phyloP scores from a whole-genome alignment of 257 asterid genomes.

The Ajuga chamaepitys region DNA sequence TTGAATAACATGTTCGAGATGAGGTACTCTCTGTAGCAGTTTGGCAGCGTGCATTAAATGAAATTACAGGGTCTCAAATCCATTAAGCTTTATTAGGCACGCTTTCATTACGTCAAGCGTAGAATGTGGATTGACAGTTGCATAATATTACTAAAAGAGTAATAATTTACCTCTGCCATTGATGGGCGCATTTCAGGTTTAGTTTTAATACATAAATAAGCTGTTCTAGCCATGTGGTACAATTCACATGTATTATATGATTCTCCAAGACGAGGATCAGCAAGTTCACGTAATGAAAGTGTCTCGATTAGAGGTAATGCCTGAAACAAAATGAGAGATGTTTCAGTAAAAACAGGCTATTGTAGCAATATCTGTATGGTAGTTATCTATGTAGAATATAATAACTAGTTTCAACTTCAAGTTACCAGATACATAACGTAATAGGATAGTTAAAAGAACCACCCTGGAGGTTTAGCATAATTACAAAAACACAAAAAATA shows the following conservation, averaged over 20 bases:
- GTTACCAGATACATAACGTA: too few species aligned
- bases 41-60: background rate
- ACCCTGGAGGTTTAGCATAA: too few species aligned
- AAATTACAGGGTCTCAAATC: too few species aligned
- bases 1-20: background rate
- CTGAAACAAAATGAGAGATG: conserved; percentile 24
- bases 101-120: background rate
- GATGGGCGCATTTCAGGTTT: conserved; percentile 58
- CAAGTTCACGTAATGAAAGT: conserved; percentile 47
- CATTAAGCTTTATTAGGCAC: too few species aligned
- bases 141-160: background rate
- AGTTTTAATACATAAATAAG: conserved; percentile 45
- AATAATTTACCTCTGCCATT: conserved; percentile 44
- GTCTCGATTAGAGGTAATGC: conserved; percentile 50
- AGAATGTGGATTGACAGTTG: background rate
- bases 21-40: background rate
- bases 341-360: too few species aligned
- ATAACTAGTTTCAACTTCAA: too few species aligned
- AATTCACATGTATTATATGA: conserved; percentile 47
- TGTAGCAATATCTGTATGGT: too few species aligned
- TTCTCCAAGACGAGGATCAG: conserved; percentile 56
- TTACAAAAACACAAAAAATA: too few species aligned
- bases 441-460: too few species aligned
- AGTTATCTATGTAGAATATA: background rate
- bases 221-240: conserved; percentile 64